These are phyloP conservation scores for Clausena lansium DNA, from an alignment of 345 rosid species.

Conservation along the genomic window DNA sequence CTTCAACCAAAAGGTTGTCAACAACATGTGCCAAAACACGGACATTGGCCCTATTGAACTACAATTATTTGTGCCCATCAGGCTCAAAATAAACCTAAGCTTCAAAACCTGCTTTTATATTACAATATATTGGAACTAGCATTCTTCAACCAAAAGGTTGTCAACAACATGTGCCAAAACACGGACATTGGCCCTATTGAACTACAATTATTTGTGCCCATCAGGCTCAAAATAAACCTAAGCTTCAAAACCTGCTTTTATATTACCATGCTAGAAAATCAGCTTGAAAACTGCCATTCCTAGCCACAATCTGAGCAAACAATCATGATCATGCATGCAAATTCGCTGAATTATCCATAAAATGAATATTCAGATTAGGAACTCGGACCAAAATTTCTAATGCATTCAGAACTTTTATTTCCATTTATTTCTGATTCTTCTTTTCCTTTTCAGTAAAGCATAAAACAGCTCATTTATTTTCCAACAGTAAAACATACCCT, in stretches of 20 bases:
- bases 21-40: background rate
- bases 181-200: background rate
- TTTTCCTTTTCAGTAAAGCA: background rate
- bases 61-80: background rate
- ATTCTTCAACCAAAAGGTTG: slow-evolving; percentile 10
- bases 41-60: background rate
- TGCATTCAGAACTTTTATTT: background rate
- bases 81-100: background rate
- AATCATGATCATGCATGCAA: background rate
- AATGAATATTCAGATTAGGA: background rate
- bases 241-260: background rate
- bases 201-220: background rate
- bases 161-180: background rate
- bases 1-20: slow-evolving; percentile 9
- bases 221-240: background rate
- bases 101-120: background rate
- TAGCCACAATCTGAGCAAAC: background rate
- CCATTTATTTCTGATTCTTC: background rate
- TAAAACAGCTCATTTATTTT: background rate
- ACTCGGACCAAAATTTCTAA: background rate
- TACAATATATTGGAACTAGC: background rate
- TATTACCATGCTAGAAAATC: background rate
- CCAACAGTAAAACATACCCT: slow-evolving; percentile 37
- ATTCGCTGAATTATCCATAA: background rate
- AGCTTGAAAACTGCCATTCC: background rate